Percentiles rank a stretch among this genome's conserved stretches.
These are phyloP conservation scores for Alternaria arbusti DNA, from an alignment of 2,329 filamentous ascomycete species.

Conservation along the genomic window DNA sequence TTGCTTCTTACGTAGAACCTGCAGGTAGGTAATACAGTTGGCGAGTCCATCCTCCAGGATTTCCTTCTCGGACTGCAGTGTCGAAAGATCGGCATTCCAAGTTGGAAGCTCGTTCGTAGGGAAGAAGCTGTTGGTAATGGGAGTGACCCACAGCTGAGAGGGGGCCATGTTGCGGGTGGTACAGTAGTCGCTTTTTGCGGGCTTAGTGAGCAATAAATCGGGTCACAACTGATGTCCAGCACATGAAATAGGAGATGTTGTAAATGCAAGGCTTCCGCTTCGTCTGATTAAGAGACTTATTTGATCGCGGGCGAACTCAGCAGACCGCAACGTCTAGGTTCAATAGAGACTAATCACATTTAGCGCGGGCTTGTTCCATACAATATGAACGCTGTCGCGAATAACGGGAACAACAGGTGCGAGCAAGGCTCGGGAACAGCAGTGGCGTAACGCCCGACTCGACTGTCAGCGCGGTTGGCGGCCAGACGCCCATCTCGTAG, in stretches of 20 bases:
- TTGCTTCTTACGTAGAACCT: conserved; percentile 41
- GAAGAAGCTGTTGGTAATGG: not conserved
- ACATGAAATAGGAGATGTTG: not conserved
- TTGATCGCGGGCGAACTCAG: not conserved
- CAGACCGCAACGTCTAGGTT: not conserved
- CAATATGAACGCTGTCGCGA: not conserved
- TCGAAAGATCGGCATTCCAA: conserved; percentile 7
- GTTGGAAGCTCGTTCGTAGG: not conserved
- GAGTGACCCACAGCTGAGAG: not conserved
- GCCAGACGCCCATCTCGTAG: not conserved
- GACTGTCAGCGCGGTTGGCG: not conserved
- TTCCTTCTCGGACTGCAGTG: conserved; percentile 28
- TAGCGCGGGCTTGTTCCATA: conserved; percentile 2
- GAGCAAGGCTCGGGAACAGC: not conserved
- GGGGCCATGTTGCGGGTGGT: not conserved
- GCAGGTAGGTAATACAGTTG: conserved; percentile 41
- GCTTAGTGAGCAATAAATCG: not conserved
- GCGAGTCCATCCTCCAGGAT: conserved; percentile 38
- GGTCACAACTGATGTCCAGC: not conserved
- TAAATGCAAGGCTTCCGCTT: not conserved
- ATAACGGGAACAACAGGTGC: not conserved
- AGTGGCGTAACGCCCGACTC: not conserved
- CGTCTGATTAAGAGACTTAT: not conserved
- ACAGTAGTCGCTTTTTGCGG: not conserved
- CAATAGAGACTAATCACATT: not conserved